A percentile compares a stretch with the other conserved stretches of the same genome.
Evolutionary conservation across 306 rosid species (phyloP).

Genomic region (Coriaria nepalensis): DNA sequence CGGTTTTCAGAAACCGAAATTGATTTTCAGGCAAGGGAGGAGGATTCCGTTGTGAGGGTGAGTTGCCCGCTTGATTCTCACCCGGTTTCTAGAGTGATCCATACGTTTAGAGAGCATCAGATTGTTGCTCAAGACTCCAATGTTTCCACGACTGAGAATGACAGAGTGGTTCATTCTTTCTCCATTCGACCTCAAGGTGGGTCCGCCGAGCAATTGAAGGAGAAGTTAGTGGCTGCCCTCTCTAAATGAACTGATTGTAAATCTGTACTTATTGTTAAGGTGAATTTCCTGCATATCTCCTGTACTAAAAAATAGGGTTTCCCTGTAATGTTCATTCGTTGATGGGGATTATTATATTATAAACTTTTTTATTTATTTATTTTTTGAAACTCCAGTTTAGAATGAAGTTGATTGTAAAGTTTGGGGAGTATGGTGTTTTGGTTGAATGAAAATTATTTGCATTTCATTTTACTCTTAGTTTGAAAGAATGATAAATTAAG

Average conservation of each 20-base stretch:
- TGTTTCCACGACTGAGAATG: conserved; percentile 33
- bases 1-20: conserved; percentile 36
- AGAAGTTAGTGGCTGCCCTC: conserved; percentile 55
- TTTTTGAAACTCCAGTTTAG: too few species aligned
- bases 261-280: conserved; percentile 1
- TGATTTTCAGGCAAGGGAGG: conserved; percentile 61
- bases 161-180: conserved; percentile 56
- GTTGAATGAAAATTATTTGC: too few species aligned
- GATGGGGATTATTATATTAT: too few species aligned
- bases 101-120: conserved; percentile 51
- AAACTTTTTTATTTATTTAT: too few species aligned
- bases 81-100: conserved; percentile 60
- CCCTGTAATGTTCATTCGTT: too few species aligned
- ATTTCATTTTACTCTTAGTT: too few species aligned
- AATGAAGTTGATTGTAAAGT: too few species aligned
- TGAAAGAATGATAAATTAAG: too few species aligned
- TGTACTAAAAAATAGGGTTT: neutral
- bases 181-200: conserved; percentile 54
- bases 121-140: conserved; percentile 46
- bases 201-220: conserved; percentile 61
- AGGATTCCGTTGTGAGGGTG: conserved; percentile 60
- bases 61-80: conserved; percentile 62
- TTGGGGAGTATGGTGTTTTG: too few species aligned
- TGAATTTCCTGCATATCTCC: neutral
- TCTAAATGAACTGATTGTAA: conserved; percentile 24